Conservation (phyloP, 306 rosid species). For the Prunus salicina region DNA sequence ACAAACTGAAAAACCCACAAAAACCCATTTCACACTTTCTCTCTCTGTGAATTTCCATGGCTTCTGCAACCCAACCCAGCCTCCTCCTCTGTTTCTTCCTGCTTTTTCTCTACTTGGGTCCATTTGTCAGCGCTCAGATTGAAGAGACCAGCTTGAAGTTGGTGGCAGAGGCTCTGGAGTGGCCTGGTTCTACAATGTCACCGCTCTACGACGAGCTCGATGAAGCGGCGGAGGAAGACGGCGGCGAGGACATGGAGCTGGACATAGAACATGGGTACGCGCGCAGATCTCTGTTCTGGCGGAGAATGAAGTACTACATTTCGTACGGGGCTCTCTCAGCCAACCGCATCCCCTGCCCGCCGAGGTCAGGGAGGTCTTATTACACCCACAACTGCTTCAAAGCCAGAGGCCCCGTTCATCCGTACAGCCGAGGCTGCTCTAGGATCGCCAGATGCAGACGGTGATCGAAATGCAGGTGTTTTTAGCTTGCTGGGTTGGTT, state of each 20-base stretch:
- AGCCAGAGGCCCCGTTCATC: conserved; percentile 80
- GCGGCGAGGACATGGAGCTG: conserved; percentile 1
- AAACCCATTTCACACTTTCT: neutral
- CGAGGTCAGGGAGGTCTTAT: conserved; percentile 93
- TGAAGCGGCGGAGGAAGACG: conserved; percentile 13
- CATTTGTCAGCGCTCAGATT: conserved; percentile 32
- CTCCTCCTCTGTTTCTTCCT: conserved; percentile 22
- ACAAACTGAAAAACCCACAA: neutral
- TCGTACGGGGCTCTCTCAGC: conserved; percentile 94
- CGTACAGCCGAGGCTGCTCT: conserved; percentile 72
- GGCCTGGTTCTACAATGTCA: conserved; percentile 55
- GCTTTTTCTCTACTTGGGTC: conserved; percentile 5
- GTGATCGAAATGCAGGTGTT: conserved; percentile 19
- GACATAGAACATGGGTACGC: conserved; percentile 33
- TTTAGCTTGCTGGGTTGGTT: neutral
- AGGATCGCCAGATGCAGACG: conserved; percentile 76
- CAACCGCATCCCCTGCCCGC: conserved; percentile 86
- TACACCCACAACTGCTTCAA: conserved; percentile 77
- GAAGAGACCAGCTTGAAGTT: conserved; percentile 57
- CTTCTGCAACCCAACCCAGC: neutral
- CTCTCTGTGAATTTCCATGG: conserved; percentile 27
- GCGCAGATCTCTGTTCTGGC: conserved; percentile 84
- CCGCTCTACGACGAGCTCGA: conserved; percentile 36
- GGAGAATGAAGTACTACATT: conserved; percentile 57
- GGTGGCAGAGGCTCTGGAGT: conserved; percentile 53